Percentiles rank a stretch among this genome's conserved stretches.
Conservation (phyloP, 1,284 basidiomycete genomes). For the Ceratobasidium sp. region DNA sequence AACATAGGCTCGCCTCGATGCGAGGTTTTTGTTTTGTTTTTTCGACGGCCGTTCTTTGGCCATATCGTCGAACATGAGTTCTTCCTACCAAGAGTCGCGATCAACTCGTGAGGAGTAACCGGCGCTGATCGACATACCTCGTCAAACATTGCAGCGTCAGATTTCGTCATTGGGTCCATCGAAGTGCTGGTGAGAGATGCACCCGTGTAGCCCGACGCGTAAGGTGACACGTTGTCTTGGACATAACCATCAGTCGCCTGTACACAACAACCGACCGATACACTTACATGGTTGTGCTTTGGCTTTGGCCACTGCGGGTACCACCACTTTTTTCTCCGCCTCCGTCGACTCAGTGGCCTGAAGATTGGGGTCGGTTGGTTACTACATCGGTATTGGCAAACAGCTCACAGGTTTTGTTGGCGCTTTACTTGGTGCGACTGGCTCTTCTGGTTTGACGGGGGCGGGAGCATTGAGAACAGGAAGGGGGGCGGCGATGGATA, state of each 20-base stretch:
- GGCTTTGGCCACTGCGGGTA: conserved; percentile 53
- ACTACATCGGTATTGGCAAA: no score
- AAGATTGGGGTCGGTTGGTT: not conserved
- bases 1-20: conserved; percentile 90
- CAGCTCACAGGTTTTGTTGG: conserved; percentile 14
- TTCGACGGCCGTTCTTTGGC: conserved; percentile 81
- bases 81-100: conserved; percentile 66
- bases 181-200: conserved; percentile 95
- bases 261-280: not conserved
- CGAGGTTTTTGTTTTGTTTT: conserved; percentile 91
- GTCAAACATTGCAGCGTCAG: conserved; percentile 89
- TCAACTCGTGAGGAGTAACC: not conserved
- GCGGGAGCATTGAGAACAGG: conserved; percentile 58
- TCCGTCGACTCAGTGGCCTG: conserved; percentile 10
- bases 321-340: conserved; percentile 49
- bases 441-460: conserved; percentile 56
- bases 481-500: conserved; percentile 54
- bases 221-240: conserved; percentile 90
- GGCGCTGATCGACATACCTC: conserved; percentile 65
- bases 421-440: conserved; percentile 50
- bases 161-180: conserved; percentile 81
- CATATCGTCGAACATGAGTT: conserved; percentile 93
- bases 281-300: conserved; percentile 73
- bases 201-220: conserved; percentile 90
- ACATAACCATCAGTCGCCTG: conserved; percentile 18